A percentile compares a stretch with the other conserved stretches of the same genome.
Conservation (phyloP, 805 yeast species). For the Lachancea meyersii region DNA sequence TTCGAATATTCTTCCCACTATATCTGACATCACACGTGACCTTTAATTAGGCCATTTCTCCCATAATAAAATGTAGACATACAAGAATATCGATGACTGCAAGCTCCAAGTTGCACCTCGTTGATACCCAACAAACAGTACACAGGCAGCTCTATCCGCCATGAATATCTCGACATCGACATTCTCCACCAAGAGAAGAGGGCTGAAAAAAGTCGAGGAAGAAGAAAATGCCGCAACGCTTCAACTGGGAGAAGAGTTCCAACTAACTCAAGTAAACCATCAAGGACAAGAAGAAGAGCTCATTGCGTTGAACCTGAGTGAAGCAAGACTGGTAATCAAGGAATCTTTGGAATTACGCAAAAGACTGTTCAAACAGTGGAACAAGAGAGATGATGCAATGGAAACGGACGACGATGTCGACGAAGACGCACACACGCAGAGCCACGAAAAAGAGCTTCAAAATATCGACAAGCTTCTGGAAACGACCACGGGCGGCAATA, state of each 20-base stretch:
- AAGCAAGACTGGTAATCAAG: constrained; percentile 82
- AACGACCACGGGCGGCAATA: constrained; percentile 55
- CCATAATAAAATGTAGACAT: no score
- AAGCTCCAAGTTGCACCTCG: not conserved
- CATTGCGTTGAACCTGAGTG: constrained; percentile 81
- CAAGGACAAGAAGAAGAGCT: constrained; percentile 71
- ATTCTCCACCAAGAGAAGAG: constrained; percentile 75
- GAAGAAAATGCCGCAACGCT: constrained; percentile 89
- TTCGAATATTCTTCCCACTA: no score
- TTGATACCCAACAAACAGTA: not conserved
- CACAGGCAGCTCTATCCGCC: no score
- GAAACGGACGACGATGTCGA: constrained; percentile 29
- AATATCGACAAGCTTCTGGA: constrained; percentile 29
- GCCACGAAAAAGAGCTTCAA: constrained; percentile 39
- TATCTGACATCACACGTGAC: no score
- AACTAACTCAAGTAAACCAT: constrained; percentile 69
- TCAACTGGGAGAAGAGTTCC: constrained; percentile 91
- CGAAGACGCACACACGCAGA: constrained; percentile 40
- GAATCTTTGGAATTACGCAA: constrained; percentile 79
- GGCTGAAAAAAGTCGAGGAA: constrained; percentile 60
- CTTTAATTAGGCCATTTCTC: no score
- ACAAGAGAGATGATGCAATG: constrained; percentile 6
- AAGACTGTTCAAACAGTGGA: constrained; percentile 42
- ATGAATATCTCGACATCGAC: constrained; percentile 92
- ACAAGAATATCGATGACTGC: not conserved